phyloP scores from a whole-genome alignment of 257 asterid genomes.

The Nicotiana otophora region DNA sequence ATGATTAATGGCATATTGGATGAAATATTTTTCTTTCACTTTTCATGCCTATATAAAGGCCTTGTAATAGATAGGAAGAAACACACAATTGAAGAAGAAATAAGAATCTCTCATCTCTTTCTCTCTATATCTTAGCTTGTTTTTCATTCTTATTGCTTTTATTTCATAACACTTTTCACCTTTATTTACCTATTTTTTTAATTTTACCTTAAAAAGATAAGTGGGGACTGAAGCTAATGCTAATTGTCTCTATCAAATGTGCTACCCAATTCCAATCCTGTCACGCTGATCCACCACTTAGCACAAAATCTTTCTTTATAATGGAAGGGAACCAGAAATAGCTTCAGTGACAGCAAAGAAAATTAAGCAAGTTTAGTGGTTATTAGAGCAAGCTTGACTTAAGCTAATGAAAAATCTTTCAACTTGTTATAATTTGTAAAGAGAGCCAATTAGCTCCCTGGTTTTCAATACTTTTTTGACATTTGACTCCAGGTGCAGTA shows the following conservation, averaged over 20 bases:
- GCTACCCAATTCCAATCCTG: background rate
- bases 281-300: background rate
- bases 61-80: too few relatives aligned
- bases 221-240: background rate
- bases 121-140: too few relatives aligned
- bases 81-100: too few relatives aligned
- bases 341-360: too few relatives aligned
- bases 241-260: background rate
- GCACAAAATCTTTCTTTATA: background rate
- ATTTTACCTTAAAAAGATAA: background rate
- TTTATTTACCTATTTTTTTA: background rate
- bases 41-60: too few relatives aligned
- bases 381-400: background rate
- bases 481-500: conserved; percentile 4
- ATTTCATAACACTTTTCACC: background rate
- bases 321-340: background rate
- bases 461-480: background rate
- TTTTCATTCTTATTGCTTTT: too few relatives aligned
- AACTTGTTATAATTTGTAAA: background rate
- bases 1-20: too few relatives aligned
- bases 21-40: too few relatives aligned
- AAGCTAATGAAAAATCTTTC: background rate
- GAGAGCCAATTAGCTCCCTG: background rate
- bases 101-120: too few relatives aligned
- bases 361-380: background rate